Evolutionary conservation across 306 rosid genomes (phyloP), one percentile per base, ranked within the genome.

Genomic region (Castanopsis chinensis): DNA sequence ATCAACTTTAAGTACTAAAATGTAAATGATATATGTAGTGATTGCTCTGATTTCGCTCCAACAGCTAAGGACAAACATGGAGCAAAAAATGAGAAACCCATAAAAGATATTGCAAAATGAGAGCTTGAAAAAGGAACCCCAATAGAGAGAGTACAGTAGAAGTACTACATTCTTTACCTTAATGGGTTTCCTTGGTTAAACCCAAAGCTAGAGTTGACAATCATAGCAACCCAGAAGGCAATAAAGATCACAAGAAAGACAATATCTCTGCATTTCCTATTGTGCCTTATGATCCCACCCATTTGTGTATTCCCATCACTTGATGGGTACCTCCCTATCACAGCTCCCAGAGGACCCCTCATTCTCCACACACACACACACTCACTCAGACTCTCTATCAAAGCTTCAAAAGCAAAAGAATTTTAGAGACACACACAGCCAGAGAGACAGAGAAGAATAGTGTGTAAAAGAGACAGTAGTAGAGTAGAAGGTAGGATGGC

Each of bases 301-400:
- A 87, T 58, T 83, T 84, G 96, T 43, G 88, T 81, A 79, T 81
- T 86, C 67, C 98, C 98, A 84, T 94, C 98, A 86, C 95, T 91
- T n/a, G 98, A 89, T 69, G 97, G 93, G 78, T 83, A 92, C 79
- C 97, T 92, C 73, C 98, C 98, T 37, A 94, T 85, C 3, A 91
- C 98, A 67, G 98, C 94, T 75, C 98, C 98, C 72, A 94, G 82
- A 84, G 96, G 91, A 87, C 98, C 97, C 86, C 97, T 89, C 98
- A 94, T 92, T 85, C 84, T 80, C 78, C 71, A 80, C 52, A 54
- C 43, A 13, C 71, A 13, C 71, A 32, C 74, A 21, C 5, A n/a
- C 70, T 41, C 77, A 52, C 57, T 51, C 27, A 41, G 11, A 61
- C 32, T 25, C 18, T 17, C 59, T 25, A 19, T 17, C 59, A 18